Conservation (phyloP, 345 rosid species). For the Raphanus sativus region DNA sequence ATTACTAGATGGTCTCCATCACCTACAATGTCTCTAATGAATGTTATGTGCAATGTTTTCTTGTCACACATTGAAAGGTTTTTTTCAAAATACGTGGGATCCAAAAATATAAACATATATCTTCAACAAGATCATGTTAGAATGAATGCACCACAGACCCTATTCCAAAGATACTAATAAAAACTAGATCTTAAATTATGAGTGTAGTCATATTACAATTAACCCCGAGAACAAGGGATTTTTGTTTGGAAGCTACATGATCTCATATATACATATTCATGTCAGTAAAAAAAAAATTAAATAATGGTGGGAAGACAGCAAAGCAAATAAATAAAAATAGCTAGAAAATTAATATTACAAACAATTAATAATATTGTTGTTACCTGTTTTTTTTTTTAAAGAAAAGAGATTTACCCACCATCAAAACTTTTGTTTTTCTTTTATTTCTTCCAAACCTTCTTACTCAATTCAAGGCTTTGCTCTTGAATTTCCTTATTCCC, state of each 20-base stretch:
- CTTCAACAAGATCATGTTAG: neutral
- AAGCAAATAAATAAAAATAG: conserved; percentile 3
- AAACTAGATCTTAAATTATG: neutral
- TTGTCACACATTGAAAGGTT: neutral
- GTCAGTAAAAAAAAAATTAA: conserved; percentile 25
- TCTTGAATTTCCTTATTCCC: conserved; percentile 62
- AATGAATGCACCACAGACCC: neutral
- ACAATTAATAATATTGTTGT: conserved; percentile 23
- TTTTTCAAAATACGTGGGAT: neutral
- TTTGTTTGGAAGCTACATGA: conserved; percentile 25
- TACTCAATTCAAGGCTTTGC: conserved; percentile 31
- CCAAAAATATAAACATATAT: neutral
- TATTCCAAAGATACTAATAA: neutral
- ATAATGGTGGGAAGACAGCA: conserved; percentile 20
- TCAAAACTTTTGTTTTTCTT: conserved; percentile 18
- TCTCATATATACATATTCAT: conserved; percentile 21
- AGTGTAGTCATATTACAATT: conserved; percentile 21
- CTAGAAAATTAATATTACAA: conserved; percentile 26
- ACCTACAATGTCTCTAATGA: neutral
- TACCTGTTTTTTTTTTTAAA: conserved; percentile 10
- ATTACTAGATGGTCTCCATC: neutral
- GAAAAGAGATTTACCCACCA: conserved; percentile 32
- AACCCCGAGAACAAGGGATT: conserved; percentile 24
- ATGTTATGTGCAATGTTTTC: neutral
- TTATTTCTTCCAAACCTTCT: conserved; percentile 27